These are phyloP conservation scores for Calonectria hawksworthii DNA, from an alignment of 2,329 filamentous ascomycete species.

Conservation along the genomic window DNA sequence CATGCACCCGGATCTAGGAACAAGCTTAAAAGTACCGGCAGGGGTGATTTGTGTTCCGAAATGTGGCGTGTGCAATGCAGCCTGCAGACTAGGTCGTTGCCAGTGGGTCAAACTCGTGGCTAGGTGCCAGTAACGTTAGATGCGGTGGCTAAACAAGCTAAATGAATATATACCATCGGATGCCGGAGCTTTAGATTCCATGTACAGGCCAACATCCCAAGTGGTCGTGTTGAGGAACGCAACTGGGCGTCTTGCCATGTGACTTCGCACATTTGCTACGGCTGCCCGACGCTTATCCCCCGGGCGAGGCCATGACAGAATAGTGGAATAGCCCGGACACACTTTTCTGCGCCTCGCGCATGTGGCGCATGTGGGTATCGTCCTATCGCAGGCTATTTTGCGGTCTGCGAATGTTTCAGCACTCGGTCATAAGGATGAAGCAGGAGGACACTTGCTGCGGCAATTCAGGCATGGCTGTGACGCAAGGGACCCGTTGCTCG, in stretches of 20 bases:
- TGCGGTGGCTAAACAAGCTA: not conserved
- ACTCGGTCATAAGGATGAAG: not conserved
- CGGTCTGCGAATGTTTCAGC: slow-evolving; percentile 4
- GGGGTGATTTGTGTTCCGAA: slow-evolving; percentile 7
- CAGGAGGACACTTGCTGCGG: slow-evolving; percentile 9
- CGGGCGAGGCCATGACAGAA: slow-evolving; percentile 13
- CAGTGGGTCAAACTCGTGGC: not conserved
- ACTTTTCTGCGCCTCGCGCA: slow-evolving; percentile 8
- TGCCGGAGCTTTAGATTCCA: not conserved
- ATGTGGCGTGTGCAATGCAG: not conserved
- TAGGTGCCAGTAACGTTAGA: not conserved
- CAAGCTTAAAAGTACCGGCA: not conserved
- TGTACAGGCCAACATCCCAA: slow-evolving; percentile 14
- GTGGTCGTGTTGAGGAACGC: slow-evolving; percentile 17
- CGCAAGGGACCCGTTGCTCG: not conserved
- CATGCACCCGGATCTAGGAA: not conserved
- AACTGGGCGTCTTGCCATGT: not conserved
- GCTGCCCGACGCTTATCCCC: slow-evolving; percentile 12
- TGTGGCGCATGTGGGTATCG: slow-evolving; percentile 13
- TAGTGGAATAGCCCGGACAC: slow-evolving; percentile 12
- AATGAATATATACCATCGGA: not conserved
- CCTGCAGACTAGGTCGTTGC: not conserved
- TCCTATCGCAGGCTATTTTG: slow-evolving; percentile 24
- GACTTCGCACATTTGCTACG: slow-evolving; percentile 7
- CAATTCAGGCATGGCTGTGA: slow-evolving; percentile 22